phyloP scores from a whole-genome alignment of 495 filamentous ascomycete species.

The Penicillium parvum region DNA sequence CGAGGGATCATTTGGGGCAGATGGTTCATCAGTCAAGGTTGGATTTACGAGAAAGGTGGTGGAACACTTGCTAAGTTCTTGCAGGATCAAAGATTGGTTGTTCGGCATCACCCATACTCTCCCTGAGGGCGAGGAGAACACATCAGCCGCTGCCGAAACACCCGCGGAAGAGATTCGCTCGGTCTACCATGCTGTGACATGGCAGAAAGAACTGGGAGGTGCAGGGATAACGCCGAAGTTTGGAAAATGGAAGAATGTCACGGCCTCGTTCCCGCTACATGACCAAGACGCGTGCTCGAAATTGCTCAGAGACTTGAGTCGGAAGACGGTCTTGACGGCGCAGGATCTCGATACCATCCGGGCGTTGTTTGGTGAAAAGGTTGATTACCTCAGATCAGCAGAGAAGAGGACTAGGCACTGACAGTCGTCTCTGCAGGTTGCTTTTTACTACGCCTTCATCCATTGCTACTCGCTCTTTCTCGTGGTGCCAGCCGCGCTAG shows the following conservation, averaged over 20 bases:
- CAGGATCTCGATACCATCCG: slow-evolving; percentile 78
- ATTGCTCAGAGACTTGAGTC: slow-evolving; percentile 82
- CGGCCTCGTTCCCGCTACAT: slow-evolving; percentile 85
- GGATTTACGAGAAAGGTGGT: not conserved
- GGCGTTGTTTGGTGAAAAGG: slow-evolving; percentile 84
- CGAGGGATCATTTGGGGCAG: slow-evolving; percentile 36
- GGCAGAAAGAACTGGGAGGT: slow-evolving; percentile 73
- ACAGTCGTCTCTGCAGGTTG: slow-evolving; percentile 47
- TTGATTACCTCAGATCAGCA: slow-evolving; percentile 11
- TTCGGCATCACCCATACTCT: slow-evolving; percentile 73
- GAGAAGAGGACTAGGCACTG: not conserved
- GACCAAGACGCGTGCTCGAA: slow-evolving; percentile 78
- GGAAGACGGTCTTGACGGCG: slow-evolving; percentile 63
- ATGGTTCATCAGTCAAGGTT: slow-evolving; percentile 64
- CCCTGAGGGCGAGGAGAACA: slow-evolving; percentile 50
- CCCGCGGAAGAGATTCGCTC: slow-evolving; percentile 90
- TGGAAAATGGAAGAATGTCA: slow-evolving; percentile 78
- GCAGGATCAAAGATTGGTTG: slow-evolving; percentile 89
- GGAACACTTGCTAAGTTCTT: not conserved
- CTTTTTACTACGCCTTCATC: slow-evolving; percentile 94
- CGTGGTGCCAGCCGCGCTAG: slow-evolving; percentile 74
- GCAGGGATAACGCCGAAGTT: slow-evolving; percentile 79
- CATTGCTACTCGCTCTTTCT: slow-evolving; percentile 86
- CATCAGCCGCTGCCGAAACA: slow-evolving; percentile 58
- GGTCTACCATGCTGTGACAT: slow-evolving; percentile 81